These are phyloP conservation scores for Penicillium steckii DNA, from an alignment of 495 filamentous ascomycete genomes.

Conservation along the genomic window DNA sequence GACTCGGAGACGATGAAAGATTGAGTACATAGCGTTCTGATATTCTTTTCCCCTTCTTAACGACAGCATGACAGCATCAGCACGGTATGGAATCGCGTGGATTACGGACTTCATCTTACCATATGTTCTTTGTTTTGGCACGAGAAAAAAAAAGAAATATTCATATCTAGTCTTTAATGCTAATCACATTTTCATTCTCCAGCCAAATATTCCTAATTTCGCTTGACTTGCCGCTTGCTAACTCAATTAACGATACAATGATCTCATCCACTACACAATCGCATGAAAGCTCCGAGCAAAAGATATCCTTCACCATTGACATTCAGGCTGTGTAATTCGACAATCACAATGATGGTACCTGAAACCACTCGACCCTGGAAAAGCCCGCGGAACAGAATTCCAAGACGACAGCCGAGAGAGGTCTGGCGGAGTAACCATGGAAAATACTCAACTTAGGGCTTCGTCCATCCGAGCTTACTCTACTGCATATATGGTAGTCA, in stretches of 20 bases:
- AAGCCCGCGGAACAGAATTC: constrained; percentile 13
- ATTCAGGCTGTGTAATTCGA: constrained; percentile 10
- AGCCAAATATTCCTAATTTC: neutral
- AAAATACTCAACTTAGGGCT: constrained; percentile 4
- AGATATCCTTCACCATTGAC: neutral
- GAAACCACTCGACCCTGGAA: constrained; percentile 4
- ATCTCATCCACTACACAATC: constrained; percentile 2
- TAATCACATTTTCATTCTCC: neutral
- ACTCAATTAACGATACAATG: neutral
- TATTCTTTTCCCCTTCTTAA: neutral
- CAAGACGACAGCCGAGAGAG: constrained; percentile 12
- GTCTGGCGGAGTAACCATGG: constrained; percentile 11
- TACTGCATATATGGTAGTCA: neutral
- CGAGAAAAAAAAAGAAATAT: no score
- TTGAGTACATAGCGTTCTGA: neutral
- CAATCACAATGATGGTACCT: constrained; percentile 24
- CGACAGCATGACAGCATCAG: neutral
- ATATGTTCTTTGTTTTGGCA: no score
- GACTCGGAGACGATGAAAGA: neutral
- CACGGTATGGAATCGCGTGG: neutral
- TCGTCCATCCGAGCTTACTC: neutral
- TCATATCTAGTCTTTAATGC: constrained; percentile 6
- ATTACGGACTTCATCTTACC: neutral
- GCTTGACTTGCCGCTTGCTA: neutral
- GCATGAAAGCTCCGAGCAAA: constrained; percentile 21